phyloP scores from a whole-genome alignment of 2,329 filamentous ascomycete species.

The Helicocarpus griseus region DNA sequence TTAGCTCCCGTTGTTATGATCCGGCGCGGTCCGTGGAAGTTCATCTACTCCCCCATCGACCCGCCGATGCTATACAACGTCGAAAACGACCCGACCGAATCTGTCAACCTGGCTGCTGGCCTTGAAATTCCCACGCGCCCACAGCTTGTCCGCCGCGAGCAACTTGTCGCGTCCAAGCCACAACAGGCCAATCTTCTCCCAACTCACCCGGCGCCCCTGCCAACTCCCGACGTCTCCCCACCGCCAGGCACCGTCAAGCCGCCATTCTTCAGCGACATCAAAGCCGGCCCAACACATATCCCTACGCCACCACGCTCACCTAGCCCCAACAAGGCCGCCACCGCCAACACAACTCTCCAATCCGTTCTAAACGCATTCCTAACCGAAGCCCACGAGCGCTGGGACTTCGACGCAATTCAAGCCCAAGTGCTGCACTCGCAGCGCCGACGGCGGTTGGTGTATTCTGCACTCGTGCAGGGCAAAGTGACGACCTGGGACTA shows the following conservation, averaged over 20 bases:
- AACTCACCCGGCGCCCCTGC: slow-evolving; percentile 15
- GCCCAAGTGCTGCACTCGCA: slow-evolving; percentile 65
- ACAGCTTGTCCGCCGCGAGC: slow-evolving; percentile 26
- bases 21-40: slow-evolving; percentile 80
- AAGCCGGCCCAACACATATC: slow-evolving; percentile 6
- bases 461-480: slow-evolving; percentile 68
- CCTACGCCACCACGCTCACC: slow-evolving; percentile 29
- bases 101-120: slow-evolving; percentile 53
- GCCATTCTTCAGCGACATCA: slow-evolving; percentile 19
- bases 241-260: slow-evolving; percentile 16
- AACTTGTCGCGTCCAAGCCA: slow-evolving; percentile 21
- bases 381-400: slow-evolving; percentile 61
- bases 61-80: slow-evolving; percentile 79
- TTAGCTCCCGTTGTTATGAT: slow-evolving; percentile 91
- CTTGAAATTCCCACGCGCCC: slow-evolving; percentile 29
- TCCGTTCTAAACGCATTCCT: slow-evolving; percentile 56
- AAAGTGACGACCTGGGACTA: slow-evolving; percentile 77
- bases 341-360: slow-evolving; percentile 22
- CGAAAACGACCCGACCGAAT: slow-evolving; percentile 61
- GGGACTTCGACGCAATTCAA: slow-evolving; percentile 74
- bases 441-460: slow-evolving; percentile 67
- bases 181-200: slow-evolving; percentile 2
- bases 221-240: slow-evolving; percentile 25
- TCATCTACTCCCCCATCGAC: slow-evolving; percentile 75
- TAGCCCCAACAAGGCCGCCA: slow-evolving; percentile 26